Evolutionary conservation across 2,329 filamentous ascomycete species (phyloP).

Genomic region (Exophiala xenobiotica): DNA sequence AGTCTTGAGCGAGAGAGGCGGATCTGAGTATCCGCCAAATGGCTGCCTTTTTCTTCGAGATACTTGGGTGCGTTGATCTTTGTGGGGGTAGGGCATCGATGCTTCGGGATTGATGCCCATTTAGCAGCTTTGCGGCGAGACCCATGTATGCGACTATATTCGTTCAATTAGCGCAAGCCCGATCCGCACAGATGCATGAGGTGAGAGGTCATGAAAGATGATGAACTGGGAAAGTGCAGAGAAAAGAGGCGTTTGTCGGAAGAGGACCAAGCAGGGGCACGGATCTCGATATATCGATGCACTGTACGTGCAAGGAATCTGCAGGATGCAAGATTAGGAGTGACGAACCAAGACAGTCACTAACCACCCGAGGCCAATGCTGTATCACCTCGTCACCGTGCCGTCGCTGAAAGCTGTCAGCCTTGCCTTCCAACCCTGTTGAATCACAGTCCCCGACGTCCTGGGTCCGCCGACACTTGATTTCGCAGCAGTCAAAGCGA

Average conservation of each 20-base stretch:
- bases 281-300: constrained; percentile 17
- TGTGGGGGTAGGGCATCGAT: constrained; percentile 8
- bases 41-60: constrained; percentile 16
- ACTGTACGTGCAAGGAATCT: constrained; percentile 3
- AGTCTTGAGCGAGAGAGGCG: constrained; percentile 9
- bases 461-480: constrained; percentile 4
- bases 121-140: constrained; percentile 17
- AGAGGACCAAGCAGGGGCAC: constrained; percentile 11
- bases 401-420: constrained; percentile 23
- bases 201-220: constrained; percentile 16
- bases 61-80: constrained; percentile 4
- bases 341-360: constrained; percentile 8
- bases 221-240: constrained; percentile 6
- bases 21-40: constrained; percentile 12
- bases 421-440: constrained; percentile 10
- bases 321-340: constrained; percentile 24
- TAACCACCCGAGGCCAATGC: constrained; percentile 6
- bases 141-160: constrained; percentile 25
- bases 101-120: constrained; percentile 1
- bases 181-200: constrained; percentile 24
- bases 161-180: constrained; percentile 19
- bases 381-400: constrained; percentile 24
- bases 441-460: neutral
- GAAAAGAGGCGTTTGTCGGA: constrained; percentile 3
- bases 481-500: neutral